Evolutionary conservation across 768 basidiomycete species (phyloP), one percentile per base, ranked within the genome.

Genomic region (Mycena filopes): DNA sequence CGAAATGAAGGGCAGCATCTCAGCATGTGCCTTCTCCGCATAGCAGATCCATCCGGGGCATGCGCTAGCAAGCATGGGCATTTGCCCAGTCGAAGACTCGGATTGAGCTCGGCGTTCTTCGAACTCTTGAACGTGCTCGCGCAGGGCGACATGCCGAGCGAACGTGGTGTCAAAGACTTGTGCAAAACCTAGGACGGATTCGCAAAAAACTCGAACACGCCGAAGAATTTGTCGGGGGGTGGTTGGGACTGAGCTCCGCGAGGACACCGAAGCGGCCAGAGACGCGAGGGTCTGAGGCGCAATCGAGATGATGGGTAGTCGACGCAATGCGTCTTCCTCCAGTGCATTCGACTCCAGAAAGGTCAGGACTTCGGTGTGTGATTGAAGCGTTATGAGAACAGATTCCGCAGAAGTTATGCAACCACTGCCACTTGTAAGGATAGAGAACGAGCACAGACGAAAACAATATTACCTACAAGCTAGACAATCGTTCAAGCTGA

Each of bases 31-130:
- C 82, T 99, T 99, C 79, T 99, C 98, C 20, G 96, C 97, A 76
- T 99, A 99, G 75, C 98, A 99, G 61, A 99, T 92, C 98, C 98
- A 99, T 18, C 98, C 98, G 0, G 98, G 98, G 79, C 98, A 99
- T 18, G 98, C 95, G 70, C 95, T 96, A 5, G 95, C 91, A 26
- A 99, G 81, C 89, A 99, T 96, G 0, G 98, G 98, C 28, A 98
- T 77, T 58, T 81, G 79, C 25, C 69, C 71, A n/a, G 67, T 68
- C 38, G 67, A 63, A 21, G 68, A 72, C 57, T 72, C 69, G 28
- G 64, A 69, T 40, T 77, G 72, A 41, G 78, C 74, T 72, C 83
- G 86, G 23, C 95, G 86, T 72, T 97, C 95, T 59, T 83, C 72
- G 74, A 93, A 97, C 75, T 99, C 98, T 25, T 79, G 81, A 4